These are phyloP conservation scores for Pleurotus sapidus DNA, from an alignment of 768 basidiomycete genomes.

Conservation along the genomic window DNA sequence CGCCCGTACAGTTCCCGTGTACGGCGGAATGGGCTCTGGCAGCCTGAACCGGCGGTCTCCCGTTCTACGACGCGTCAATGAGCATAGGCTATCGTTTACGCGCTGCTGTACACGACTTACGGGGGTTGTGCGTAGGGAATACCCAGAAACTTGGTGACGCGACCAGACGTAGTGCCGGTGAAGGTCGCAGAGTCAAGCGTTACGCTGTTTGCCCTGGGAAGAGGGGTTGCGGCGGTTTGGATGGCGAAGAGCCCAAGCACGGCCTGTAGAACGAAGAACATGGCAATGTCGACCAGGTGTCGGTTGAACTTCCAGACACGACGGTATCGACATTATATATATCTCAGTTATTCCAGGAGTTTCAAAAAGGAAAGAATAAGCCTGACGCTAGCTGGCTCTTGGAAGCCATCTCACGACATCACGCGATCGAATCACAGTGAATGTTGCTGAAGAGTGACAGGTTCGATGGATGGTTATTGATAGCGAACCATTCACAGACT, in stretches of 20 bases:
- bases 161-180: slow-evolving; percentile 32
- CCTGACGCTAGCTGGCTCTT: background rate
- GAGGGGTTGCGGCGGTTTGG: background rate
- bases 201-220: slow-evolving; percentile 21
- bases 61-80: slow-evolving; percentile 18
- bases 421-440: background rate
- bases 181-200: slow-evolving; percentile 40
- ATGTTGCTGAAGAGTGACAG: background rate
- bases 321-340: background rate
- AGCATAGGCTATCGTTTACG: background rate
- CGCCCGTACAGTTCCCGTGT: slow-evolving; percentile 33
- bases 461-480: background rate
- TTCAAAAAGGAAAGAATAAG: background rate
- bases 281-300: background rate
- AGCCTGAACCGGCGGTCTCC: slow-evolving; percentile 41
- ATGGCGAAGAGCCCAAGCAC: background rate
- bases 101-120: slow-evolving; percentile 26
- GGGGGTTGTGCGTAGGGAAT: slow-evolving; percentile 51
- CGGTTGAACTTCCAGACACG: background rate
- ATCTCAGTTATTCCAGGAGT: background rate
- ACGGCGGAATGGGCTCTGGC: slow-evolving; percentile 34
- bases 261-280: background rate
- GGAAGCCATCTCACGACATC: background rate
- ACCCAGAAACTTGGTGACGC: slow-evolving; percentile 38
- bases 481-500: background rate